Percentiles rank a stretch among this genome's conserved stretches.
phyloP scores from a whole-genome alignment of 2,329 filamentous ascomycete species.

The Ciborinia camelliae region DNA sequence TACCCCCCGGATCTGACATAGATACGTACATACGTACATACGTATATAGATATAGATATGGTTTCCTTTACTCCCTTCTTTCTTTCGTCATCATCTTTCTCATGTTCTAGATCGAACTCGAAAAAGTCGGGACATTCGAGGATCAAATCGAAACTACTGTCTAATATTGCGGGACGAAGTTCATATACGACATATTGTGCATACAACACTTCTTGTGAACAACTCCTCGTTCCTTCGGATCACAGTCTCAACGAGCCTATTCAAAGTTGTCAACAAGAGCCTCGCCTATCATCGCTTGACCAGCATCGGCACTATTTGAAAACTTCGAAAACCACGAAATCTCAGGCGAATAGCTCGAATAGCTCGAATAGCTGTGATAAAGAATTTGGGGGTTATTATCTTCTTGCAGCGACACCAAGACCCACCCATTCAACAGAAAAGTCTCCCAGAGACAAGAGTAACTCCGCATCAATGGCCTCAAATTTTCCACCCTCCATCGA shows the following conservation, averaged over 20 bases:
- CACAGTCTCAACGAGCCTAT: not conserved
- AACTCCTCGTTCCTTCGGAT: slow-evolving; percentile 9
- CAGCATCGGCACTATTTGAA: not conserved
- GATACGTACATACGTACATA: not conserved
- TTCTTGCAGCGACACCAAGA: not conserved
- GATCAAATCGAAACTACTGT: not conserved
- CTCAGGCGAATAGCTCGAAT: not conserved
- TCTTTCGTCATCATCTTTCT: not conserved
- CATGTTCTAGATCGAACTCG: slow-evolving; percentile 1
- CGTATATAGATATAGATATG: slow-evolving; percentile 7
- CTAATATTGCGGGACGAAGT: not conserved
- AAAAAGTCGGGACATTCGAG: not conserved
- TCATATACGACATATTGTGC: not conserved
- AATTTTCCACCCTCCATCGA: not conserved
- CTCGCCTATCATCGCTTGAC: not conserved
- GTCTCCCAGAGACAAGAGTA: not conserved
- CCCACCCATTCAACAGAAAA: not conserved
- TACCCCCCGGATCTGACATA: not conserved
- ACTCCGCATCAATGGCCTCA: not conserved
- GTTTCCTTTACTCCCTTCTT: not conserved
- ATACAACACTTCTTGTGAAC: slow-evolving; percentile 2
- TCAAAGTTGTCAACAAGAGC: not conserved
- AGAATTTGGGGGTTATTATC: slow-evolving; percentile 6
- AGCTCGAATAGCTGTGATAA: not conserved
- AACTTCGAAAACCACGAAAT: not conserved